These are phyloP conservation scores for Calonectria pseudoreteaudii DNA, from an alignment of 2,329 filamentous ascomycete species.

Conservation along the genomic window DNA sequence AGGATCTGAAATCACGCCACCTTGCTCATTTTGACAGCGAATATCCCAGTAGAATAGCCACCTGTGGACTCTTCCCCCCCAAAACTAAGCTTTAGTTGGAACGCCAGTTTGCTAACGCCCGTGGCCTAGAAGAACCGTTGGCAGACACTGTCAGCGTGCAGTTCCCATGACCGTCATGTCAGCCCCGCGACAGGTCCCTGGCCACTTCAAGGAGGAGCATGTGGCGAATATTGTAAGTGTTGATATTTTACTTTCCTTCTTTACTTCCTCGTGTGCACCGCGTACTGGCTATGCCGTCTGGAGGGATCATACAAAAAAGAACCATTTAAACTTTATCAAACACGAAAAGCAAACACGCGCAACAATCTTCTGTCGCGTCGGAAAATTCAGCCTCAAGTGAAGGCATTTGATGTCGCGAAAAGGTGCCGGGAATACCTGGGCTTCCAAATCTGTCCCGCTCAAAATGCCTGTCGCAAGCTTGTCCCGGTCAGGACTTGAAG, in stretches of 20 bases:
- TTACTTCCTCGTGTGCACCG: not conserved
- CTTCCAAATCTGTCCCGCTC: constrained; percentile 30
- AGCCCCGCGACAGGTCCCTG: constrained; percentile 42
- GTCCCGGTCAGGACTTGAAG: constrained; percentile 55
- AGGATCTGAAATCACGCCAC: constrained; percentile 42
- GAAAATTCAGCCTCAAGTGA: constrained; percentile 41
- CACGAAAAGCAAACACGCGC: constrained; percentile 21
- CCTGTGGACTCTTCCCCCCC: constrained; percentile 27
- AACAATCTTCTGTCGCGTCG: constrained; percentile 31
- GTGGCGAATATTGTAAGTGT: constrained; percentile 45
- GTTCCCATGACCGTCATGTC: constrained; percentile 46
- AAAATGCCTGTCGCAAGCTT: constrained; percentile 57
- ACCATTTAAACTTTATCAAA: constrained; percentile 11
- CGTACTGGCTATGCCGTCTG: not conserved
- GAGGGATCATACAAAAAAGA: not conserved
- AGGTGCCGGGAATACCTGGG: constrained; percentile 37
- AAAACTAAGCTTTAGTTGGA: constrained; percentile 24
- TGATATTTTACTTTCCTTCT: constrained; percentile 13
- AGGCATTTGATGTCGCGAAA: constrained; percentile 25
- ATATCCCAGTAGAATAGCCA: constrained; percentile 35
- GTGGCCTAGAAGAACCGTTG: constrained; percentile 26
- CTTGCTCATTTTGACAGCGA: constrained; percentile 32
- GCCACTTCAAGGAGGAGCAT: constrained; percentile 48
- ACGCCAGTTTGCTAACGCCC: constrained; percentile 35
- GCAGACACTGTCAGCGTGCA: constrained; percentile 23